A percentile compares a stretch with the other conserved stretches of the same genome.
Evolutionary conservation across 1,284 basidiomycete species (phyloP).

Genomic region (Hemileia vastatrix): DNA sequence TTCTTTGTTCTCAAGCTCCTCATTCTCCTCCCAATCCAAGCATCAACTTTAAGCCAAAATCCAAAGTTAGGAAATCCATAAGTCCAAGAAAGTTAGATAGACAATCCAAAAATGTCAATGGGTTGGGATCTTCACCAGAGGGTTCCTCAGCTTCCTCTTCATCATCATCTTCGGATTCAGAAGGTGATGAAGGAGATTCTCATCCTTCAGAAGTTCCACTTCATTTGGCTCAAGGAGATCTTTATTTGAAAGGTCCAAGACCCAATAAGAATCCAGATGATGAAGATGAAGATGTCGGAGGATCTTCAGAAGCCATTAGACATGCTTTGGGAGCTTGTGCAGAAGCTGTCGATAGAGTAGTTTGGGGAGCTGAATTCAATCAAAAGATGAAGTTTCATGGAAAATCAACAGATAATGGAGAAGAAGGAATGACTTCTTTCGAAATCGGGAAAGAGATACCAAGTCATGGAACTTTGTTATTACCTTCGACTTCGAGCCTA

Average conservation of each 20-base stretch:
- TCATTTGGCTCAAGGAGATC: constrained; percentile 37
- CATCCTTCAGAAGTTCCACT: constrained; percentile 29
- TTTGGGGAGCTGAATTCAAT: constrained; percentile 4
- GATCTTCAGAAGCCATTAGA: constrained; percentile 37
- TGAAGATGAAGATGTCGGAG: constrained; percentile 24
- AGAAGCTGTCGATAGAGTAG: constrained; percentile 39
- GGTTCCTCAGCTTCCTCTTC: not conserved
- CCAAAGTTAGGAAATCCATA: too few relatives aligned
- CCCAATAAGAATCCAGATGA: not conserved
- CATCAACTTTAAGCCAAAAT: too few relatives aligned
- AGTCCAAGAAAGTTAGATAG: not conserved
- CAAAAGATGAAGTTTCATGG: too few relatives aligned
- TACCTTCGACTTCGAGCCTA: not conserved
- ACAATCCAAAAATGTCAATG: not conserved
- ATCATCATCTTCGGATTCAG: not conserved
- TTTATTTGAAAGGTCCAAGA: constrained; percentile 37
- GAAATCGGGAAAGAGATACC: constrained; percentile 7
- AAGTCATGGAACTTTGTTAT: not conserved
- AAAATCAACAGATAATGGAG: too few relatives aligned
- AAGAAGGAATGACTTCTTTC: too few relatives aligned
- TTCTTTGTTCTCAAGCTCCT: too few relatives aligned
- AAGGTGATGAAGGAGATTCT: constrained; percentile 20
- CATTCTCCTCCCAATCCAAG: too few relatives aligned
- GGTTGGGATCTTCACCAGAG: not conserved
- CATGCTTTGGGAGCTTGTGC: constrained; percentile 37